These are phyloP conservation scores for Colletotrichum brevisporum DNA, from an alignment of 2,329 filamentous ascomycete species.

Conservation along the genomic window DNA sequence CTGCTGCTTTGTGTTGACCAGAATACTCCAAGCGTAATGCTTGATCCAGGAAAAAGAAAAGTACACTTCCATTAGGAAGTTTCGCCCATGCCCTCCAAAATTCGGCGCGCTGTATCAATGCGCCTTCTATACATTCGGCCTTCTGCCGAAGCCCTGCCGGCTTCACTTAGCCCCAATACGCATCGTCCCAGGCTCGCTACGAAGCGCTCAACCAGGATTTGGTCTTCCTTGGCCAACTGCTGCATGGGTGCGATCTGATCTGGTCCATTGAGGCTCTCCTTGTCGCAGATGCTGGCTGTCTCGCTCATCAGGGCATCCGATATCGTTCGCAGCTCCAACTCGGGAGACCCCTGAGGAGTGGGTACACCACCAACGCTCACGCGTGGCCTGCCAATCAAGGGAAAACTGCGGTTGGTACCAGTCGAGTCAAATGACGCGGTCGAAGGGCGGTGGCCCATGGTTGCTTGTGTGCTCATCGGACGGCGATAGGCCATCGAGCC, in stretches of 20 bases:
- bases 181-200: constrained; percentile 73
- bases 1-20: constrained; percentile 9
- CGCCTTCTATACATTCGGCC: constrained; percentile 76
- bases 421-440: constrained; percentile 70
- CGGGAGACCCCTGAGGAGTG: constrained; percentile 63
- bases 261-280: constrained; percentile 47
- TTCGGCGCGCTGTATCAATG: constrained; percentile 80
- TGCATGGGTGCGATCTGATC: constrained; percentile 59
- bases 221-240: constrained; percentile 68
- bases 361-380: constrained; percentile 60
- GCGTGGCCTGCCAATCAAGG: constrained; percentile 68
- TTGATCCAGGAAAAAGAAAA: constrained; percentile 26
- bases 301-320: constrained; percentile 65
- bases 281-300: constrained; percentile 58
- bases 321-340: constrained; percentile 62
- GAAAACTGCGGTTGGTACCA: constrained; percentile 74
- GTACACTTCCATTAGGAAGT: constrained; percentile 26
- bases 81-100: constrained; percentile 78
- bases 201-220: constrained; percentile 71
- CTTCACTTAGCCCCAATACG: constrained; percentile 70
- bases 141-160: constrained; percentile 68
- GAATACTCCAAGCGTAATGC: constrained; percentile 14
- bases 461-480: constrained; percentile 57
- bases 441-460: constrained; percentile 67
- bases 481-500: constrained; percentile 57